Percentiles rank a stretch among this genome's conserved stretches.
phyloP scores from a whole-genome alignment of 2,329 filamentous ascomycete genomes.

The Venturia oleaginea region DNA sequence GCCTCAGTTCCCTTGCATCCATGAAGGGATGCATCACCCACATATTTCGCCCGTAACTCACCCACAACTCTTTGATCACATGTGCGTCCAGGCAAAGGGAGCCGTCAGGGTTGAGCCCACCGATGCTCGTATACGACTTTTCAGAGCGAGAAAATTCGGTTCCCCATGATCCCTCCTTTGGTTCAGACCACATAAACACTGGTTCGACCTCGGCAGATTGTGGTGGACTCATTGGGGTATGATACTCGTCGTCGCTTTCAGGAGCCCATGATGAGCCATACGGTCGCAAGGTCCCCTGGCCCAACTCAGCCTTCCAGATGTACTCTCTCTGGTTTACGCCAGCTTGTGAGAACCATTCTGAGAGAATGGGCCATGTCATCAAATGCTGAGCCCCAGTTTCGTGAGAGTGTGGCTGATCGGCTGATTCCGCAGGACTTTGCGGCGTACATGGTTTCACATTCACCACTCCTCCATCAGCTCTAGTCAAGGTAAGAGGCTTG shows the following conservation, averaged over 20 bases:
- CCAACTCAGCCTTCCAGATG: constrained; percentile 28
- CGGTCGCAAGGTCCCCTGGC: constrained; percentile 25
- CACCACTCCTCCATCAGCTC: background rate
- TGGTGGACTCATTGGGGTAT: constrained; percentile 26
- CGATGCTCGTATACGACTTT: constrained; percentile 16
- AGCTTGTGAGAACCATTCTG: constrained; percentile 7
- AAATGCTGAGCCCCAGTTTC: constrained; percentile 14
- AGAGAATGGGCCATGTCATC: constrained; percentile 18
- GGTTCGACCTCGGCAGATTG: constrained; percentile 32
- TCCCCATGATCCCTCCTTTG: constrained; percentile 43
- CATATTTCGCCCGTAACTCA: constrained; percentile 50
- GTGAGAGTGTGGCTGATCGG: constrained; percentile 4
- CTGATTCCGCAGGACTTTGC: background rate
- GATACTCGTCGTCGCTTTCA: constrained; percentile 31
- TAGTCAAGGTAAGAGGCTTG: background rate
- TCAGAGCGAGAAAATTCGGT: constrained; percentile 26
- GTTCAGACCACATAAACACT: constrained; percentile 31
- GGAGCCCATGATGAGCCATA: constrained; percentile 39
- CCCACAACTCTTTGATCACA: constrained; percentile 42
- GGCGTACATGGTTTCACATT: background rate
- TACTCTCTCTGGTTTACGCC: constrained; percentile 23
- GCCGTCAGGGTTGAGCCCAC: constrained; percentile 45
- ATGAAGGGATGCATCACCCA: constrained; percentile 58
- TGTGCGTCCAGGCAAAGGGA: constrained; percentile 44
- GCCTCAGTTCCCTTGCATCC: constrained; percentile 42